A percentile compares a stretch with the other conserved stretches of the same genome.
These are phyloP conservation scores for Vanrija humicola DNA, from an alignment of 1,284 basidiomycete genomes.

Conservation along the genomic window DNA sequence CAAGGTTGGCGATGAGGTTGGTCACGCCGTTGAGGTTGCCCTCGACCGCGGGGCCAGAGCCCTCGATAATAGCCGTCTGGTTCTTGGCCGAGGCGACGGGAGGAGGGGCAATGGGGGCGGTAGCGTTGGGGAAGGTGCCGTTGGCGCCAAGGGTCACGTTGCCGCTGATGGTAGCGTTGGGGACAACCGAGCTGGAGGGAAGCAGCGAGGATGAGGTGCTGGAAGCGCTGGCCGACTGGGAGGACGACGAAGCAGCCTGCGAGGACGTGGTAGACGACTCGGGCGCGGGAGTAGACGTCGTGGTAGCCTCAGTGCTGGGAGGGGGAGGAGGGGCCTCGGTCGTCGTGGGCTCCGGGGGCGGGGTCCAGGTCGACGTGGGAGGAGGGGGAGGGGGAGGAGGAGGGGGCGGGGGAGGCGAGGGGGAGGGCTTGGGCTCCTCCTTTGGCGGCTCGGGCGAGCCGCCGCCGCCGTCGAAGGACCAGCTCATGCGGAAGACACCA, in stretches of 20 bases:
- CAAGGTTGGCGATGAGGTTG: slow-evolving; percentile 20
- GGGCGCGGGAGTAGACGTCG: slow-evolving; percentile 10
- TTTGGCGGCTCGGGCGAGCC: slow-evolving; percentile 17
- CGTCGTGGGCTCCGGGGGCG: slow-evolving; percentile 19
- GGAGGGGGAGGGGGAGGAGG: no score
- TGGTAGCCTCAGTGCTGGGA: slow-evolving; percentile 12
- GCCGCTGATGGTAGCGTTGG: slow-evolving; percentile 5
- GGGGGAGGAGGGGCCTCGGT: slow-evolving; percentile 6
- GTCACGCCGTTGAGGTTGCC: neutral
- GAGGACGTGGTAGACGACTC: slow-evolving; percentile 32
- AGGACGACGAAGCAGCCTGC: slow-evolving; percentile 17
- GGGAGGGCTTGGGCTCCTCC: slow-evolving; percentile 17
- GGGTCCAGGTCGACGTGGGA: slow-evolving; percentile 18
- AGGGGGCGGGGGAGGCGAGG: slow-evolving; percentile 17
- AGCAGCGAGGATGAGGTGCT: slow-evolving; percentile 11
- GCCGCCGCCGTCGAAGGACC: slow-evolving; percentile 48
- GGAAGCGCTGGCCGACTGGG: neutral
- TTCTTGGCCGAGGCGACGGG: neutral
- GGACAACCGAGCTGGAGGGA: neutral
- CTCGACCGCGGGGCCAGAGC: neutral
- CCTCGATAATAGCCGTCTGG: no score
- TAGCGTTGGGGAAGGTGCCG: neutral
- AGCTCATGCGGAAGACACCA: slow-evolving; percentile 60
- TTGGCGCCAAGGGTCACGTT: slow-evolving; percentile 4
- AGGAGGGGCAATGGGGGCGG: slow-evolving; percentile 1